These are phyloP conservation scores for Tranzscheliella williamsii DNA, from an alignment of 1,284 basidiomycete species.

Conservation along the genomic window DNA sequence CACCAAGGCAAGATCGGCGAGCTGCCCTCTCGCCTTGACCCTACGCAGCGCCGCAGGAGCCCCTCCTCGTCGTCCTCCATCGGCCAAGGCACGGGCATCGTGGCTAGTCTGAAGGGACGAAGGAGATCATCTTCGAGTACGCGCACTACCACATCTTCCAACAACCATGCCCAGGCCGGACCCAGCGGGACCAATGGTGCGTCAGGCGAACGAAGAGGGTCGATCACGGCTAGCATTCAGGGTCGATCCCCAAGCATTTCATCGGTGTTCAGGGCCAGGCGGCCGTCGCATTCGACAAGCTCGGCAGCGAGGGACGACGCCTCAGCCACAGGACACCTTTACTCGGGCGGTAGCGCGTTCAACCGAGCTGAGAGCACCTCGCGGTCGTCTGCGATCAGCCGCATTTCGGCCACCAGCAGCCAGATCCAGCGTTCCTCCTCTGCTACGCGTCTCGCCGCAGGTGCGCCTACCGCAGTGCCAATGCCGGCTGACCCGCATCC, in stretches of 20 bases:
- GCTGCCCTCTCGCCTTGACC: conserved; percentile 20
- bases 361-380: conserved; percentile 5
- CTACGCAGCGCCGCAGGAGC: conserved; percentile 3
- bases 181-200: neutral
- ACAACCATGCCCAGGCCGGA: neutral
- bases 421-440: too few relatives aligned
- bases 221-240: conserved; percentile 25
- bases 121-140: conserved; percentile 19
- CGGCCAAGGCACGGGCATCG: conserved; percentile 10
- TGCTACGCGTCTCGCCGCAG: too few relatives aligned
- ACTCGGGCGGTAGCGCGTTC: conserved; percentile 9
- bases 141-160: conserved; percentile 3
- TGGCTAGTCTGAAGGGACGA: conserved; percentile 20
- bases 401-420: conserved; percentile 9
- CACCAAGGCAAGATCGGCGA: conserved; percentile 57
- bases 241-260: conserved; percentile 15
- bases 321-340: neutral
- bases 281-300: conserved; percentile 3
- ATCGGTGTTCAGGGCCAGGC: conserved; percentile 9
- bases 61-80: conserved; percentile 4
- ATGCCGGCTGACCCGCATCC: too few relatives aligned
- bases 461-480: too few relatives aligned
- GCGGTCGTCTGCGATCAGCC: conserved; percentile 14
- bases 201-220: conserved; percentile 2
- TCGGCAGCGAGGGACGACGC: neutral